A percentile compares a stretch with the other conserved stretches of the same genome.
Conservation (phyloP, 257 asterid species). For the Solanum medicagineum region DNA sequence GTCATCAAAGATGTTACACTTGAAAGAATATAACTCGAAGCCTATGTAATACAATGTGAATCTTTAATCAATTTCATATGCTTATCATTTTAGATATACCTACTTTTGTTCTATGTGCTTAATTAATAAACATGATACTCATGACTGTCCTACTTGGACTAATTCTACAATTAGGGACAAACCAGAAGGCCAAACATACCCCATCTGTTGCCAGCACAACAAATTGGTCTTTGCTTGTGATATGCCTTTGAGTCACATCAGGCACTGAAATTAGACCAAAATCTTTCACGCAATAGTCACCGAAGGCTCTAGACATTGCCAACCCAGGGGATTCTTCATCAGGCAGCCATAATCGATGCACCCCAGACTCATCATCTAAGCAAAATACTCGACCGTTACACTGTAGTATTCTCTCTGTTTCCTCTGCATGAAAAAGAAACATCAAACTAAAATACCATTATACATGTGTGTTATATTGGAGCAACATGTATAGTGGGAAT, state of each 20-base stretch:
- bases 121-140: background rate
- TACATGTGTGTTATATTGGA: background rate
- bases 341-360: conserved; percentile 84
- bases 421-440: conserved; percentile 38
- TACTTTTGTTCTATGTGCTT: background rate
- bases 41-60: background rate
- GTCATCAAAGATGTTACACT: background rate
- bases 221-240: conserved; percentile 63
- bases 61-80: background rate
- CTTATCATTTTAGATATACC: background rate
- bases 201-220: conserved; percentile 90
- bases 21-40: background rate
- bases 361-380: conserved; percentile 76
- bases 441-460: background rate
- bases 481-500: background rate
- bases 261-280: conserved; percentile 90
- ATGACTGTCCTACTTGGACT: background rate
- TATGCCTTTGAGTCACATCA: conserved; percentile 62
- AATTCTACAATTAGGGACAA: background rate
- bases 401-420: conserved; percentile 61
- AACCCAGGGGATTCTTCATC: conserved; percentile 78
- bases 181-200: conserved; percentile 26
- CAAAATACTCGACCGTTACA: conserved; percentile 67
- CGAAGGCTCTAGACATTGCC: conserved; percentile 96
- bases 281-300: conserved; percentile 78